Conservation (phyloP, 108 stramenopile genomes). For the Bacterosira constricta region DNA sequence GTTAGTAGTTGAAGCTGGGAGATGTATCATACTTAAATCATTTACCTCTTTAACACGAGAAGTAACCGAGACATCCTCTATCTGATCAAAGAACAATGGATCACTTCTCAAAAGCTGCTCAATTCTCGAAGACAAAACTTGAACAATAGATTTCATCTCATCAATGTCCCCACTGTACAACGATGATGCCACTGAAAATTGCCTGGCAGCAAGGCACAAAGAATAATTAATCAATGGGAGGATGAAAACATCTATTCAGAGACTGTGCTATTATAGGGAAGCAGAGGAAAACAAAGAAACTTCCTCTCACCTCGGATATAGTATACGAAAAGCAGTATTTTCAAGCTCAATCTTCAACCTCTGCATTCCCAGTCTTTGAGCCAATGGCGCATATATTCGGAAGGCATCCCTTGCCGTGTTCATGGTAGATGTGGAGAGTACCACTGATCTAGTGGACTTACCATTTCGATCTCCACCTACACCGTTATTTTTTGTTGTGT, state of each 20-base stretch:
- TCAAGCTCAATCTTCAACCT: constrained; percentile 69
- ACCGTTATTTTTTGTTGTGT: too few species aligned
- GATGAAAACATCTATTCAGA: too few species aligned
- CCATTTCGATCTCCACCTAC: background rate
- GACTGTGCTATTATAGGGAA: too few species aligned
- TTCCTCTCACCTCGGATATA: constrained; percentile 51
- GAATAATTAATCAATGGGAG: too few species aligned
- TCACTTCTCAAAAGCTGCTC: constrained; percentile 58
- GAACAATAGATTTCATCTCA: constrained; percentile 58
- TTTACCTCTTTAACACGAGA: constrained; percentile 82
- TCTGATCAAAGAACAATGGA: constrained; percentile 46
- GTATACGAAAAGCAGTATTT: constrained; percentile 69
- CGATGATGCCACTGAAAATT: constrained; percentile 62
- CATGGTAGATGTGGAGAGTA: constrained; percentile 27
- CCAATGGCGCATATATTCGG: constrained; percentile 66
- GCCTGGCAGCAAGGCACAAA: constrained; percentile 25
- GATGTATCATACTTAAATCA: too few species aligned
- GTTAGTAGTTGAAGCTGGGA: too few species aligned
- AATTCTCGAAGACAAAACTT: constrained; percentile 51
- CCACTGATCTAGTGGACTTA: background rate
- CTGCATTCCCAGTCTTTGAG: constrained; percentile 76
- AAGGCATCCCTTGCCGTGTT: constrained; percentile 63
- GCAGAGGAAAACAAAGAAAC: background rate
- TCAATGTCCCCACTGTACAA: constrained; percentile 55
- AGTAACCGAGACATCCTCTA: constrained; percentile 55